Evolutionary conservation across 2,329 filamentous ascomycete species (phyloP), one percentile per base, ranked within the genome.

Genomic region (Trichoderma sp.): DNA sequence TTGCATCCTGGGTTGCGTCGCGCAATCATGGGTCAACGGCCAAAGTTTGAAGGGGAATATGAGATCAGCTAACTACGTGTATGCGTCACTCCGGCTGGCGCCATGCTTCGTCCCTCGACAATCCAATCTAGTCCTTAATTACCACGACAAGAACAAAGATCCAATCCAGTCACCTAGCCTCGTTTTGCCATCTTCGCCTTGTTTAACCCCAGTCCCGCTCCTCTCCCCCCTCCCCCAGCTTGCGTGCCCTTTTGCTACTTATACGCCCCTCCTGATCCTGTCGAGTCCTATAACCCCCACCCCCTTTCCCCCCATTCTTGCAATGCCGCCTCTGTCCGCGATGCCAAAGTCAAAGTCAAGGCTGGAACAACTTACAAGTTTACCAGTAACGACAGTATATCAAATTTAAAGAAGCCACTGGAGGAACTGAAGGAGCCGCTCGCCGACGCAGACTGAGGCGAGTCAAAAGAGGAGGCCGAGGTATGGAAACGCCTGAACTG

Each of bases 391-490:
- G 9, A 39, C 5, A 28, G 28, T 14, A 39, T 14, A 10, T 39
- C 12, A 39, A 10, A 14, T 39, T 5, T 10, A 10, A 14, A 14
- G 34, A 30, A 44, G 7, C 39, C 43, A 28, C 17, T 19, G 44
- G 34, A 5, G 14, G 12, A 14, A 10, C 30, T 39, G 3, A 39
- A 14, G 34, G 0, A 39, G 34, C 34, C 39, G 52, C 44, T 54
- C 58, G 58, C 58, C 48, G 58, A 62, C 30, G 44, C 48, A 14
- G 30, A 52, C 28, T 45, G 44, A 52, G 58, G 58, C 58, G 58
- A 62, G 58, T 62, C 48, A 39, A 10, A 39, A 54, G 58, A 52
- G 17, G 12, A 52, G 17, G 7, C 5, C 21, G 24, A 58, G 17
- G 41, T 24, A 21, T 21, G 19, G 19, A 19, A 4, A 39, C 34